Base-by-base conservation (phyloP, 345 rosid species). In the Euphorbia tirucalli region DNA sequence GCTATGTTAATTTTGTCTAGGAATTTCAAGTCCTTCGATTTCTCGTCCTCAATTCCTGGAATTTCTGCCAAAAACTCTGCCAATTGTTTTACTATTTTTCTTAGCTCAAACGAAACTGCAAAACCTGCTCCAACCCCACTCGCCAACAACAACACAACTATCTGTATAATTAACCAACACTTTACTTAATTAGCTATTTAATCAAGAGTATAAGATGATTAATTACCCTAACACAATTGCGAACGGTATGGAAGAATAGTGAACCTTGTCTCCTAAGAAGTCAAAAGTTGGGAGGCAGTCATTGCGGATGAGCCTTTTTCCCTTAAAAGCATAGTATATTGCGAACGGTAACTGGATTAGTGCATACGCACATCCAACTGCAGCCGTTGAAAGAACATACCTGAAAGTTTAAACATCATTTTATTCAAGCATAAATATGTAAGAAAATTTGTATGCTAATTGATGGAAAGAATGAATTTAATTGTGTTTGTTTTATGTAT, bases 121-220 rank as follows among this genome's bases (percentile, higher is more conserved):
- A 78, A 70, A 25, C 78, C 78, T 1, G 78, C 82, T 13, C 82
- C 78, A 15, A 49, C 68, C 0, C 71, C 81, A 6, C 52, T 58
- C 0, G 75, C 81, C 57, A 78, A 28, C 5, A 74, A 13, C 39
- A 65, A 49, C 21, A 39, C 27, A 16, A 74, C 44, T 32, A 62
- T 57, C 73, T 77, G 65, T 25, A 46, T 52, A n/a, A 65, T 39
- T 24, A n/a, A 8, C 8, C n/a, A 50, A 50, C 6, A 50, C 7
- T 50, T 50, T 50, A n/a, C n/a, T n/a, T n/a, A n/a, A n/a, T n/a
- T n/a, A n/a, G n/a, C n/a, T n/a, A n/a, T n/a, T n/a, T n/a, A n/a
- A n/a, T n/a, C n/a, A n/a, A n/a, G n/a, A n/a, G n/a, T n/a, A n/a
- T n/a, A n/a, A n/a, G n/a, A n/a, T n/a, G n/a, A n/a, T n/a, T n/a